Percentiles rank a stretch among this genome's conserved stretches.
Evolutionary conservation across 805 yeast genomes (phyloP).

Genomic region (Saturnispora zaruensis): DNA sequence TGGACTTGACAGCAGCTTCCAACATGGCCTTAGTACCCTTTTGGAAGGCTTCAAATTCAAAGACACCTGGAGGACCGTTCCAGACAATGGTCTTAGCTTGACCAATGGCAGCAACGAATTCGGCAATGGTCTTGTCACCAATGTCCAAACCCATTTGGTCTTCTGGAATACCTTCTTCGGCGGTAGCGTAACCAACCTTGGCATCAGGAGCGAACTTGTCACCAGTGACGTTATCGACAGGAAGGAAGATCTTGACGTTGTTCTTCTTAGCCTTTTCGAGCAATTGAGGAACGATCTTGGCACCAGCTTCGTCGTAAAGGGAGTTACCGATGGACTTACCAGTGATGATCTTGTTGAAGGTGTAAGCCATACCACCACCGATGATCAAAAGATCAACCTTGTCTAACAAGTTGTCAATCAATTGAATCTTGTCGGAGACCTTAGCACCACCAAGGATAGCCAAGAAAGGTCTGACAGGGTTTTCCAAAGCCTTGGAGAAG

Average conservation of each 20-base stretch:
- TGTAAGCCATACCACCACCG: constrained; percentile 99
- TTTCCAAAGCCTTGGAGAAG: constrained; percentile 97
- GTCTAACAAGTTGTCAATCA: constrained; percentile 93
- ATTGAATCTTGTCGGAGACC: constrained; percentile 97
- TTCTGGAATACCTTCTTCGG: constrained; percentile 88
- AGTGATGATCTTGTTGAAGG: constrained; percentile 90
- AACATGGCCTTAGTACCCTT: constrained; percentile 85
- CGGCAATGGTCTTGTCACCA: constrained; percentile 81
- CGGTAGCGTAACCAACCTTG: constrained; percentile 71
- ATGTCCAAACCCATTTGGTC: constrained; percentile 93
- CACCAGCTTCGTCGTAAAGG: constrained; percentile 86
- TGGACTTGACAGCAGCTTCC: constrained; percentile 80
- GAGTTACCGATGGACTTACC: constrained; percentile 86
- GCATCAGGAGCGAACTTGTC: constrained; percentile 93
- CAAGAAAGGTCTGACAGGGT: constrained; percentile 96
- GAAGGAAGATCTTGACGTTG: constrained; percentile 87
- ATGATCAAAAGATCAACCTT: constrained; percentile 91
- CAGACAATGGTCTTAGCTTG: constrained; percentile 97
- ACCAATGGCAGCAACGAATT: constrained; percentile 74
- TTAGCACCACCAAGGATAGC: constrained; percentile 99
- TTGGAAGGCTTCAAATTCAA: constrained; percentile 91
- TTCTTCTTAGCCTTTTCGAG: constrained; percentile 95
- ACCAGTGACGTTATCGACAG: constrained; percentile 93
- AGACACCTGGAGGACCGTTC: constrained; percentile 99
- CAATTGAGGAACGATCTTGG: constrained; percentile 87